phyloP scores from a whole-genome alignment of 2,329 filamentous ascomycete species.

The Colletotrichum caudatum region DNA sequence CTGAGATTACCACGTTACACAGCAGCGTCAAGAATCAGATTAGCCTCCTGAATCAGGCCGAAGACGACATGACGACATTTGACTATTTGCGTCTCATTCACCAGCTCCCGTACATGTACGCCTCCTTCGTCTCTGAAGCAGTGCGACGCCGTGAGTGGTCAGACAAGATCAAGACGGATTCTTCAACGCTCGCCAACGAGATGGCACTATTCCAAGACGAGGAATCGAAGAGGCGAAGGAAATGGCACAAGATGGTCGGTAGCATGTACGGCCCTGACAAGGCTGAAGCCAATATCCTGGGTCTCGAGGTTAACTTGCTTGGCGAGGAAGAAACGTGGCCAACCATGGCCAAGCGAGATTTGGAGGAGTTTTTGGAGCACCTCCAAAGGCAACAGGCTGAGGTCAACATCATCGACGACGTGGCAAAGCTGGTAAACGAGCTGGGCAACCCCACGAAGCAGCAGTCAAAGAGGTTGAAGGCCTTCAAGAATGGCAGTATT shows the following conservation, averaged over 20 bases:
- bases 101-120: slow-evolving; percentile 89
- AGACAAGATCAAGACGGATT: slow-evolving; percentile 90
- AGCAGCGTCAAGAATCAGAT: slow-evolving; percentile 79
- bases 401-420: slow-evolving; percentile 74
- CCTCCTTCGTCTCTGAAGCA: slow-evolving; percentile 87
- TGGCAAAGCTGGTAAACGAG: slow-evolving; percentile 82
- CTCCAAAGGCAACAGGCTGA: slow-evolving; percentile 76
- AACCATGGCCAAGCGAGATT: slow-evolving; percentile 77
- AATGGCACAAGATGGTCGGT: slow-evolving; percentile 89
- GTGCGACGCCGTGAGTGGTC: slow-evolving; percentile 90
- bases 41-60: slow-evolving; percentile 75
- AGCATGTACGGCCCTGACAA: slow-evolving; percentile 76
- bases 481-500: slow-evolving; percentile 96
- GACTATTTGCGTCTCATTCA: slow-evolving; percentile 84
- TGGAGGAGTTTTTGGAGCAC: slow-evolving; percentile 78
- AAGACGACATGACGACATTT: slow-evolving; percentile 83
- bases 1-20: slow-evolving; percentile 81
- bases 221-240: slow-evolving; percentile 87
- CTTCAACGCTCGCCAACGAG: slow-evolving; percentile 88
- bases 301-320: slow-evolving; percentile 86
- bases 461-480: slow-evolving; percentile 87
- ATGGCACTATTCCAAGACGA: slow-evolving; percentile 94
- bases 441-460: slow-evolving; percentile 86
- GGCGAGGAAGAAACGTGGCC: slow-evolving; percentile 88
- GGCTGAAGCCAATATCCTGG: slow-evolving; percentile 76